phyloP scores from a whole-genome alignment of 2,329 filamentous ascomycete species.

The Escovopsis weberi region DNA sequence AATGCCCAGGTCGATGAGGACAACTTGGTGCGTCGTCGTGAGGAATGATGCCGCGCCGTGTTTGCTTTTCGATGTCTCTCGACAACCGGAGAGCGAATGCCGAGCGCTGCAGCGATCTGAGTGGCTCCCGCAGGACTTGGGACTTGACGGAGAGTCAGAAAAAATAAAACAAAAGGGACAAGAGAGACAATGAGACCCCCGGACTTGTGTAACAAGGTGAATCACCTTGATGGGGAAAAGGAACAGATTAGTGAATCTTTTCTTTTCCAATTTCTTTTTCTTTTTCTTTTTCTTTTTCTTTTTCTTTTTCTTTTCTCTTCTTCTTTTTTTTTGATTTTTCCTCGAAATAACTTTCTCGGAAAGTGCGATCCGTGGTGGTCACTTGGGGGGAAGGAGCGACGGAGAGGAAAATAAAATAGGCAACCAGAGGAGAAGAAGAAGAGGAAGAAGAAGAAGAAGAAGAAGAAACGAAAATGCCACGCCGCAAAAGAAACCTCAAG shows the following conservation, averaged over 20 bases:
- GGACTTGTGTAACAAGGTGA: no score
- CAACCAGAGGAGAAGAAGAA: not conserved
- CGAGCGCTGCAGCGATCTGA: no score
- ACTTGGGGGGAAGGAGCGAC: no score
- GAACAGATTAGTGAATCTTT: not conserved
- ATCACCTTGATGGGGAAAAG: not conserved
- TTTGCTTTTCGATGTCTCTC: no score
- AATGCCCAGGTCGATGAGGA: not conserved
- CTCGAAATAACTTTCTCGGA: no score
- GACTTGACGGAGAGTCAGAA: no score
- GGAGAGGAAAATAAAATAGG: not conserved
- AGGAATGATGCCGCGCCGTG: not conserved
- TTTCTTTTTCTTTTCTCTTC: no score
- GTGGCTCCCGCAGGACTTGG: no score
- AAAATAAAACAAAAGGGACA: no score
- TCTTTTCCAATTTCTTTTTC: conserved; percentile 2
- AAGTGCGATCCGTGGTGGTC: no score
- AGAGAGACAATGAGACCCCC: no score
- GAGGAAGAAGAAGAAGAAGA: not conserved
- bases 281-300: not conserved
- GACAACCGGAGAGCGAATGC: no score
- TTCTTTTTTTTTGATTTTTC: not conserved
- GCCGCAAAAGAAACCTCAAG: not conserved
- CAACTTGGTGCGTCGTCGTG: not conserved
- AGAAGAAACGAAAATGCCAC: not conserved